Conservation (phyloP, 2,329 filamentous ascomycete species). For the Fusarium virguliforme region DNA sequence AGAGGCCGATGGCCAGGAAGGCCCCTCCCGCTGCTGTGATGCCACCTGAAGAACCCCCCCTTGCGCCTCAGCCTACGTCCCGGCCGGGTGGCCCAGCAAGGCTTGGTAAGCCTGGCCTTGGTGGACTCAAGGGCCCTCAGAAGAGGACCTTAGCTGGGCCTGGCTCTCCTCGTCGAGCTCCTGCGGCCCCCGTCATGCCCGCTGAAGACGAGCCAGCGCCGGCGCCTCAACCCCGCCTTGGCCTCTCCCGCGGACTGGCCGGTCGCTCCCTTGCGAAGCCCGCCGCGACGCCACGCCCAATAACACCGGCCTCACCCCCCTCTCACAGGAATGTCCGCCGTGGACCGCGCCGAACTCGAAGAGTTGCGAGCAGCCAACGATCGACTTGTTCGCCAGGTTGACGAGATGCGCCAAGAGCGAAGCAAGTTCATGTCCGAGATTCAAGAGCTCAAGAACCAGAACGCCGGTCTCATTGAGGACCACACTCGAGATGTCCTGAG, state of each 20-base stretch:
- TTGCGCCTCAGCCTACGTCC: constrained; percentile 72
- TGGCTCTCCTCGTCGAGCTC: constrained; percentile 70
- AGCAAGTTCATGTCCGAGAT: constrained; percentile 88
- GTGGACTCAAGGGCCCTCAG: constrained; percentile 73
- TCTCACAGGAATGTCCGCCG: constrained; percentile 77
- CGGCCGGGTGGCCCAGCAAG: constrained; percentile 65
- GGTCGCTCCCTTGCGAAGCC: constrained; percentile 89
- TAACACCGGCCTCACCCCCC: constrained; percentile 71
- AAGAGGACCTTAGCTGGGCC: constrained; percentile 69
- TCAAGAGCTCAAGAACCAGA: constrained; percentile 95
- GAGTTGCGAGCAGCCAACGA: constrained; percentile 90
- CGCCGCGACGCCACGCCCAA: constrained; percentile 65
- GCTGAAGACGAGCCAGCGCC: constrained; percentile 73
- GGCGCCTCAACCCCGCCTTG: constrained; percentile 74
- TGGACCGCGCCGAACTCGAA: constrained; percentile 94
- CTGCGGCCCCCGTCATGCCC: constrained; percentile 65
- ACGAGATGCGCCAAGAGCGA: constrained; percentile 87
- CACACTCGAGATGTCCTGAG: constrained; percentile 95
- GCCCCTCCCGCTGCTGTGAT: constrained; percentile 57
- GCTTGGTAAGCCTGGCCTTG: constrained; percentile 68
- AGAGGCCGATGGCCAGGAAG: constrained; percentile 64
- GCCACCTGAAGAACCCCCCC: constrained; percentile 66
- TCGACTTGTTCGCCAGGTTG: constrained; percentile 79
- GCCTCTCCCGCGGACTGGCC: constrained; percentile 84
- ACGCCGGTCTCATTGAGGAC: constrained; percentile 96